Percentiles rank a stretch among this genome's conserved stretches.
Evolutionary conservation across 306 rosid species (phyloP).

Genomic region (Inga oerstediana): DNA sequence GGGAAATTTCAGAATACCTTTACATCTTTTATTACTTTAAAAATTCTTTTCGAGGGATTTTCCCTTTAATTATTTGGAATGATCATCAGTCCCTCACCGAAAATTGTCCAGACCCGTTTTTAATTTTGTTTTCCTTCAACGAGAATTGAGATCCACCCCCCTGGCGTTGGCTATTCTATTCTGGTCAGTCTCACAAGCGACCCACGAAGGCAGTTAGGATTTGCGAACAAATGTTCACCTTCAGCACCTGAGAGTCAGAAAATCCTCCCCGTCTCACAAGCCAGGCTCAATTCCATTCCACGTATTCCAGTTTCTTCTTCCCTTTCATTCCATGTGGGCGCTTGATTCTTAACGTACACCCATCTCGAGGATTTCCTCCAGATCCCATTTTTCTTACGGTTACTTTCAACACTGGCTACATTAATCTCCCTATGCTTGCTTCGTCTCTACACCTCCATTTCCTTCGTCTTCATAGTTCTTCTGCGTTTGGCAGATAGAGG

Average conservation of each 20-base stretch:
- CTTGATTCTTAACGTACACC: slow-evolving; percentile 68
- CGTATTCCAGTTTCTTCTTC: slow-evolving; percentile 14
- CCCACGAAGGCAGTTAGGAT: not conserved
- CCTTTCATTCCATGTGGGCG: not conserved
- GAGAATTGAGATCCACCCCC: not conserved
- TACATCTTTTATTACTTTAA: too few relatives aligned
- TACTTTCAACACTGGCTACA: not conserved
- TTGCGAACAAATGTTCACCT: not conserved
- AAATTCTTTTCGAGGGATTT: too few relatives aligned
- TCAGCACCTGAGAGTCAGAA: not conserved
- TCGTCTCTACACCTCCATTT: slow-evolving; percentile 15
- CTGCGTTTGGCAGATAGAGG: slow-evolving; percentile 34
- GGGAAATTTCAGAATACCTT: too few relatives aligned
- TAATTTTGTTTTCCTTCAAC: not conserved
- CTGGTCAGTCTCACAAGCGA: not conserved
- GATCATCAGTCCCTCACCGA: not conserved
- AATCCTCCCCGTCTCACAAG: not conserved
- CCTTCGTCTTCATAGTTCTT: slow-evolving; percentile 16
- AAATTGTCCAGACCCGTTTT: not conserved
- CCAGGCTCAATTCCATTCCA: not conserved
- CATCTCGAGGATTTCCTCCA: slow-evolving; percentile 39
- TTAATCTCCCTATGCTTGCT: slow-evolving; percentile 30
- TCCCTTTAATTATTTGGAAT: not conserved
- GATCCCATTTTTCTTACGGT: slow-evolving; percentile 59
- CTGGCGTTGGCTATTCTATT: not conserved